Evolutionary conservation across 2,329 filamentous ascomycete species (phyloP), one percentile per base, ranked within the genome.

Genomic region (Fusarium domesticum): DNA sequence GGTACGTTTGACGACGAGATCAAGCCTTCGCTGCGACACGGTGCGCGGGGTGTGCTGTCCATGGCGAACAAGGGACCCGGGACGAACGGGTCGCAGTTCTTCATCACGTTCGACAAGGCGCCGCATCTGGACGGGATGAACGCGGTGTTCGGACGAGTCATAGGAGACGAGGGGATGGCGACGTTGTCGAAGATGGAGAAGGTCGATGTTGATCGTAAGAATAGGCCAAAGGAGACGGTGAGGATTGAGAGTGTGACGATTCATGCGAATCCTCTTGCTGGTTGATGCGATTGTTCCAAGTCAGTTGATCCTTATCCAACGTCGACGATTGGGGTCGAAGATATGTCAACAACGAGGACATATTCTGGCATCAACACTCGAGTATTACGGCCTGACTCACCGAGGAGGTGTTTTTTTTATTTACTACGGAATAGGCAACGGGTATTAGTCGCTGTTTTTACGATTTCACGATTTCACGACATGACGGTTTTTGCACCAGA

Each of bases 101-200:
- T 91, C 65, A 74, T 93, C 48, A 81, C 84, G 1, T 85, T 90
- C 57, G 85, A 85, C 47, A 82, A 86, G 54, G 86, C 88, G 18
- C 80, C 86, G 30, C 89, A 93, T 69, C 72, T 95, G 33, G 89
- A 93, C 64, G 88, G 87, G 5, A 79, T 89, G 63, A 93, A 93
- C 63, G 91, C 88, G 0, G 84, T 92, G 2, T 92, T 95, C 68
- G 88, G 87, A 10, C 83, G 84, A 64, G 73, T 92, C 25, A 73
- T 85, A 43, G 83, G 78, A 30, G 83, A 85, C 56, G 81, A 83
- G 35, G 76, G 78, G 43, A 59, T 83, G 37, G 78, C 73, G 28
- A 87, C 85, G 5, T 67, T 93, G 56, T 80, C 83, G 43, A 83
- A 80, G 64, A 76, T 93, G 60, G 88, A 93, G 71, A 76, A 70